These are phyloP conservation scores for Cornus kousa DNA, from an alignment of 148 eudicot species.

Conservation along the genomic window DNA sequence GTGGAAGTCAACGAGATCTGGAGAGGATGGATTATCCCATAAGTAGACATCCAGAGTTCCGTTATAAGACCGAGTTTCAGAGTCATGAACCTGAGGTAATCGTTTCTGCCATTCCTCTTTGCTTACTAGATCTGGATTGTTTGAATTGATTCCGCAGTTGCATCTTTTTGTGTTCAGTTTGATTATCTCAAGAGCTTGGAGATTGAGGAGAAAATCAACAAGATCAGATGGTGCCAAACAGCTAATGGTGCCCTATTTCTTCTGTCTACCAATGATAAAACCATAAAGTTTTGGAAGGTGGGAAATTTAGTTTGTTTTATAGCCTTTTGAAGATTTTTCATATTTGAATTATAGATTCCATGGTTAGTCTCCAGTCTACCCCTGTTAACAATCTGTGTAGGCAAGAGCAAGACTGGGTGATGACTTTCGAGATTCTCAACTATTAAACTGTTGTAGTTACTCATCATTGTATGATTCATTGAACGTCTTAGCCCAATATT, in stretches of 20 bases:
- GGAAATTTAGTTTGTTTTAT: neutral
- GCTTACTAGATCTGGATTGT: conserved; percentile 10
- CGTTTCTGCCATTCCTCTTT: neutral
- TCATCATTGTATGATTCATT: too few relatives aligned
- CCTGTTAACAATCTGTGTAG: too few relatives aligned
- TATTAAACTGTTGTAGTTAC: too few relatives aligned
- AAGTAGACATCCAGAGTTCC: conserved; percentile 91
- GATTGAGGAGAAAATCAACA: conserved; percentile 99
- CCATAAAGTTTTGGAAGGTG: conserved; percentile 99
- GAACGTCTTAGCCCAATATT: too few relatives aligned
- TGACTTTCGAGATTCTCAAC: too few relatives aligned
- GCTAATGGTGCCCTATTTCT: conserved; percentile 93
- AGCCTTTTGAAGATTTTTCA: neutral
- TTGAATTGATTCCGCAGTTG: conserved; percentile 11
- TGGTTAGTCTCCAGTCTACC: too few relatives aligned
- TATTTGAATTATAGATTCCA: conserved; percentile 4
- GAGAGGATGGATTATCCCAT: conserved; percentile 69
- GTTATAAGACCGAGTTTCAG: conserved; percentile 98
- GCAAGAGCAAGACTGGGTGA: too few relatives aligned
- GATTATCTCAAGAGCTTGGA: conserved; percentile 99
- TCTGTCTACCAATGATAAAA: conserved; percentile 94
- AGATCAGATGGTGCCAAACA: conserved; percentile 96
- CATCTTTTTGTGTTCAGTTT: conserved; percentile 57
- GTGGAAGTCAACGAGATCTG: conserved; percentile 64
- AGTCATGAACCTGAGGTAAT: conserved; percentile 99